Percentiles rank a stretch among this genome's conserved stretches.
Conservation (phyloP, 139 green algal species). For the Closterium sp. region DNA sequence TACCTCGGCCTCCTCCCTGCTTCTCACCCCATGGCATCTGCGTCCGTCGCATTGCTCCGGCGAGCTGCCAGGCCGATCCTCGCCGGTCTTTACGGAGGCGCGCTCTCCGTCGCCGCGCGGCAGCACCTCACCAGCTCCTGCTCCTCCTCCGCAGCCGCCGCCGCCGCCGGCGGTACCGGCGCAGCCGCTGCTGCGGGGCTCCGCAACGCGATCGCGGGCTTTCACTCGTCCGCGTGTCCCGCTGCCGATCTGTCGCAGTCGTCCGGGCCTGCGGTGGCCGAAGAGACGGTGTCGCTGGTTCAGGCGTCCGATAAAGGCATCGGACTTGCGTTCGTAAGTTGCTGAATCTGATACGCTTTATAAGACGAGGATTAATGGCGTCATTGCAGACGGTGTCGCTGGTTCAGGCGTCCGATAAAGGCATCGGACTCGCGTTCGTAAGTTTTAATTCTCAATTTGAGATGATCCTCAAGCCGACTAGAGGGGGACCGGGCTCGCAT, state of each 20-base stretch:
- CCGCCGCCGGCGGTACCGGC: too few relatives aligned
- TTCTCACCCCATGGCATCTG: not conserved
- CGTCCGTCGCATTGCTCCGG: not conserved
- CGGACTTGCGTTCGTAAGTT: not conserved
- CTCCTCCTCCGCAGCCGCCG: not conserved
- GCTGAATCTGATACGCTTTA: too few relatives aligned
- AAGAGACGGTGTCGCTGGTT: not conserved
- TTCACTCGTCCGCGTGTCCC: not conserved
- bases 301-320: not conserved
- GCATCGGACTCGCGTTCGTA: too few relatives aligned
- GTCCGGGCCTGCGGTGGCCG: not conserved
- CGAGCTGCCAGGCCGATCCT: not conserved
- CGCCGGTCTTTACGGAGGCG: not conserved
- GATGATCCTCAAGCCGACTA: too few relatives aligned
- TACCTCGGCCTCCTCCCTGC: not conserved
- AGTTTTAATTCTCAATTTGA: too few relatives aligned
- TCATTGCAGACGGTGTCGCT: not conserved
- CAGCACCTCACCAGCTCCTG: not conserved
- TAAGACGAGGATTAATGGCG: too few relatives aligned
- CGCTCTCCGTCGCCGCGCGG: not conserved
- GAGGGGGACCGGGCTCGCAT: too few relatives aligned
- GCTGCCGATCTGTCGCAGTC: not conserved
- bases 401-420: not conserved
- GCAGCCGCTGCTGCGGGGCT: not conserved
- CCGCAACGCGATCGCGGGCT: not conserved